Evolutionary conservation across 2,329 filamentous ascomycete species (phyloP).

Genomic region (Phaeoacremonium minimum): DNA sequence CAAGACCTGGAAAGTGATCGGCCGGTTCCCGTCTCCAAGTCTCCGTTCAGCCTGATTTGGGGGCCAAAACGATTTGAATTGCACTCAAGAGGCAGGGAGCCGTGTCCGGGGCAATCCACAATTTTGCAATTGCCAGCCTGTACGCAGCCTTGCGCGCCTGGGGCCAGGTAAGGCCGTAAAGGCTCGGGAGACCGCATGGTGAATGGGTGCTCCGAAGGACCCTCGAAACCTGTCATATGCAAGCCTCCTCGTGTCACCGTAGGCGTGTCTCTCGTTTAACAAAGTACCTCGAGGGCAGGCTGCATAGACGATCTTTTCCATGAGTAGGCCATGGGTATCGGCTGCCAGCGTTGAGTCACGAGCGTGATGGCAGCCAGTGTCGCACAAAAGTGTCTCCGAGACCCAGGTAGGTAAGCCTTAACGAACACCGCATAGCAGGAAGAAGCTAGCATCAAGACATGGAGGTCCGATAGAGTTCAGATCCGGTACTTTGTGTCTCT

Average conservation of each 20-base stretch:
- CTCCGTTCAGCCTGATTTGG: constrained; percentile 6
- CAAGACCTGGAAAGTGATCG: no score
- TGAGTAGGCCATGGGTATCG: background rate
- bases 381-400: constrained; percentile 19
- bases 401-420: constrained; percentile 34
- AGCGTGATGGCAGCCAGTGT: constrained; percentile 8
- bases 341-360: background rate
- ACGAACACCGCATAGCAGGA: constrained; percentile 25
- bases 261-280: background rate
- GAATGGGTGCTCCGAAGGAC: constrained; percentile 3
- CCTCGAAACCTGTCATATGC: constrained; percentile 16
- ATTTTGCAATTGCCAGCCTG: no score
- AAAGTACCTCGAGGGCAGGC: background rate
- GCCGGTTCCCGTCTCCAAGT: no score
- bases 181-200: constrained; percentile 1
- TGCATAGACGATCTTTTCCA: background rate
- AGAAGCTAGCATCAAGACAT: constrained; percentile 1
- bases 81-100: background rate
- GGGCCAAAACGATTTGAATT: constrained; percentile 4
- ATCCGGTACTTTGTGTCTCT: constrained; percentile 5
- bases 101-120: background rate
- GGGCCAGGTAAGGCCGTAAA: constrained; percentile 18
- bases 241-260: constrained; percentile 10
- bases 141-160: no score
- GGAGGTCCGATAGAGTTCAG: constrained; percentile 1